These are phyloP conservation scores for Puccinia hordei DNA, from an alignment of 1,284 basidiomycete genomes.

Conservation along the genomic window DNA sequence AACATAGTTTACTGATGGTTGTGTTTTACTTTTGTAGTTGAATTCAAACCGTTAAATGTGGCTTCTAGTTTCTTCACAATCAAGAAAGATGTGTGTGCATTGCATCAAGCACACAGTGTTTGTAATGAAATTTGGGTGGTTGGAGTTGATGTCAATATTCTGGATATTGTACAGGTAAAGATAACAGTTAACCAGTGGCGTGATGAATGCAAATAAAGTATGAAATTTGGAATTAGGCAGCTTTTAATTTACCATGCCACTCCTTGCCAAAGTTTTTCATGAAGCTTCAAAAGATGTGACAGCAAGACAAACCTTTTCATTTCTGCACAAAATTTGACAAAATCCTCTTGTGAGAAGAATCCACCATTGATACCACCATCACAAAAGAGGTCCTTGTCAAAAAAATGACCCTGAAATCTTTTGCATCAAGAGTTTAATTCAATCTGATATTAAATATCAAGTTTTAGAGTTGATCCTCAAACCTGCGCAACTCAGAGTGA, in stretches of 20 bases:
- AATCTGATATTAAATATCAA: no score
- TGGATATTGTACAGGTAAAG: background rate
- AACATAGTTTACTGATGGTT: constrained; percentile 30
- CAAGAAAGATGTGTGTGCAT: constrained; percentile 51
- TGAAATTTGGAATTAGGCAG: constrained; percentile 27
- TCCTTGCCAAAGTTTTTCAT: constrained; percentile 14
- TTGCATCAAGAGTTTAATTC: no score
- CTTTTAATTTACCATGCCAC: constrained; percentile 2
- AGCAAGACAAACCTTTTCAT: constrained; percentile 1
- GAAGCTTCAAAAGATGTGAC: background rate
- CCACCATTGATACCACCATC: background rate
- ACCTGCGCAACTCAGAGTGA: no score
- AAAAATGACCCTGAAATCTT: no score
- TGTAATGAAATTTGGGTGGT: background rate
- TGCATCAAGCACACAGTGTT: constrained; percentile 45
- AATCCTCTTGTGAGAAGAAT: constrained; percentile 7
- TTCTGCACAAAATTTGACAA: background rate
- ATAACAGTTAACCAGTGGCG: constrained; percentile 10
- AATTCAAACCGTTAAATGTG: constrained; percentile 11
- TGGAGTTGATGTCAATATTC: background rate
- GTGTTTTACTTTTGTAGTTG: constrained; percentile 25
- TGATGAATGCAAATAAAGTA: background rate
- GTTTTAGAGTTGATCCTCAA: no score
- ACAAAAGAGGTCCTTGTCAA: background rate
- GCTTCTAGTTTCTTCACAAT: background rate